Percentiles rank a stretch among this genome's conserved stretches.
phyloP scores from a whole-genome alignment of 345 rosid species.

The Eucalyptus albens region DNA sequence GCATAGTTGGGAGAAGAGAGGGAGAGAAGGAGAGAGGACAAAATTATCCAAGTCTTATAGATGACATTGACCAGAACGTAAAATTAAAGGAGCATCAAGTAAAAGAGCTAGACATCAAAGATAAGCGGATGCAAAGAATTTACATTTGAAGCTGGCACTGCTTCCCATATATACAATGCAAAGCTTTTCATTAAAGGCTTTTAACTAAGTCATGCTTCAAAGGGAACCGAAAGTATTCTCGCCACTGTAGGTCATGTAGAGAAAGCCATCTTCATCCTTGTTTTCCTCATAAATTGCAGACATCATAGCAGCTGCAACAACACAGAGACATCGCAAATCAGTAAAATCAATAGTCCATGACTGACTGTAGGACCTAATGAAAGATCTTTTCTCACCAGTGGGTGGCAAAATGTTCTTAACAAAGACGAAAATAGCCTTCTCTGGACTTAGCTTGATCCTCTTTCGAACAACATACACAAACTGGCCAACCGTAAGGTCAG shows the following conservation, averaged over 20 bases:
- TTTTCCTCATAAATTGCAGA: conserved; percentile 89
- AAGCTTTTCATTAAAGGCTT: not conserved
- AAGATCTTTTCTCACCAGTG: conserved; percentile 32
- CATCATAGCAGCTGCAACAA: conserved; percentile 78
- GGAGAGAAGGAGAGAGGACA: not conserved
- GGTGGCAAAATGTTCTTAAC: conserved; percentile 71
- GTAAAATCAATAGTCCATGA: not conserved
- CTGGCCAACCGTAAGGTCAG: conserved; percentile 81
- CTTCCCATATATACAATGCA: not conserved
- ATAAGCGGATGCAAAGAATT: not conserved
- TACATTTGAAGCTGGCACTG: not conserved
- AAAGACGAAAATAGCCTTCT: conserved; percentile 76
- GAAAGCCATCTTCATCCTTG: conserved; percentile 96
- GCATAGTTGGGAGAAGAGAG: not conserved
- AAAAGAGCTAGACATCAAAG: not conserved
- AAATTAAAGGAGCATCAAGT: not conserved
- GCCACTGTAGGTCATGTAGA: conserved; percentile 97
- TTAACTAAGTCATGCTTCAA: conserved; percentile 1
- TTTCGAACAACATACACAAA: conserved; percentile 80
- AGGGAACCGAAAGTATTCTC: conserved; percentile 83
- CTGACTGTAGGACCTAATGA: not conserved
- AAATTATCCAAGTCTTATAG: not conserved
- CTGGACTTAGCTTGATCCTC: conserved; percentile 84
- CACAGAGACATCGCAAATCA: not conserved
- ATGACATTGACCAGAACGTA: not conserved